These are phyloP conservation scores for Singerocomus inundabilis DNA, from an alignment of 1,284 basidiomycete species.

Conservation along the genomic window DNA sequence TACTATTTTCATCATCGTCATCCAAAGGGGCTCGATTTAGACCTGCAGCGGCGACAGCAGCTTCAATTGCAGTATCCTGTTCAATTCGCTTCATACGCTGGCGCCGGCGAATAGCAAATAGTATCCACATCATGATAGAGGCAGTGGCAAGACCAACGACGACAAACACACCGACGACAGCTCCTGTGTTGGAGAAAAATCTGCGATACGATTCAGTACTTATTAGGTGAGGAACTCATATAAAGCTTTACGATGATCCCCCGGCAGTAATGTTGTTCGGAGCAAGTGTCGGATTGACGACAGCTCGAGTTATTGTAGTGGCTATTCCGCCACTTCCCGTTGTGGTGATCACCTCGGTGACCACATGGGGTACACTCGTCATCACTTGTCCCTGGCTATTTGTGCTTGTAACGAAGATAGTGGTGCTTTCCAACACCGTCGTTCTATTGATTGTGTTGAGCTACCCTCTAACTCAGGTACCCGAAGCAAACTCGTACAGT, in stretches of 20 bases:
- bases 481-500: slow-evolving; percentile 23
- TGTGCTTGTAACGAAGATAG: slow-evolving; percentile 55
- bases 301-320: slow-evolving; percentile 57
- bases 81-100: slow-evolving; percentile 57
- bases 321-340: slow-evolving; percentile 51
- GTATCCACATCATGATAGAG: slow-evolving; percentile 65
- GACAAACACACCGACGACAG: slow-evolving; percentile 74
- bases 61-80: slow-evolving; percentile 64
- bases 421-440: slow-evolving; percentile 48
- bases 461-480: slow-evolving; percentile 7
- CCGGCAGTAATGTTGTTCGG: slow-evolving; percentile 41
- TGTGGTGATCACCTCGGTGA: slow-evolving; percentile 57
- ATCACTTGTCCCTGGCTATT: slow-evolving; percentile 50
- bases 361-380: slow-evolving; percentile 49
- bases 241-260: slow-evolving; percentile 43
- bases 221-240: not conserved
- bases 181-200: slow-evolving; percentile 73
- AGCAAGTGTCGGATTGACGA: slow-evolving; percentile 64
- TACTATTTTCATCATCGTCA: slow-evolving; percentile 51
- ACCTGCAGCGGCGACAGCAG: slow-evolving; percentile 66
- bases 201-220: slow-evolving; percentile 36
- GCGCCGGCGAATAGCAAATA: slow-evolving; percentile 67
- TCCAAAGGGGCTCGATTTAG: slow-evolving; percentile 64
- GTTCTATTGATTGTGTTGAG: slow-evolving; percentile 41
- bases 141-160: slow-evolving; percentile 71